Evolutionary conservation across 192 early-diverging fungal genomes (phyloP), one percentile per base, ranked within the genome.

Genomic region (Backusella macrospora): DNA sequence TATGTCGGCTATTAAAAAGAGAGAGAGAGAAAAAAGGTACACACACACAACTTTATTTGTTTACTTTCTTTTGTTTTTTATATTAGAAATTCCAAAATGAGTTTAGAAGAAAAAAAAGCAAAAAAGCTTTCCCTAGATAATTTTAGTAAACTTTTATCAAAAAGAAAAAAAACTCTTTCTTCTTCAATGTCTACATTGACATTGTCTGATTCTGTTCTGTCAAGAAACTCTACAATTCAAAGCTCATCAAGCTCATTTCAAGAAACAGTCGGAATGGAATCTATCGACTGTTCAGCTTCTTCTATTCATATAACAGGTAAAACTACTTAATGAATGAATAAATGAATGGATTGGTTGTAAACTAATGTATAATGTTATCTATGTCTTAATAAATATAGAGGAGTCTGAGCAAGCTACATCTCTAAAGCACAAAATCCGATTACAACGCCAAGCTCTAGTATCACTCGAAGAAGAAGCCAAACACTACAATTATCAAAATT

Each of bases 61-160:
- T 16, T 9, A 23, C 21, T 55, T 16, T 55, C 52, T 55, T 12
- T 55, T 12, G 12, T 16, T 55, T 21, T 21, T 12, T 6, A 23
- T 9, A 55, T 55, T 55, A 23, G 21, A 55, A 34, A 23, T 59
- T 59, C 52, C 52, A 59, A 59, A 59, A 59, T 59, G 52, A 59
- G 52, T 59, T 59, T 59, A 59, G 52, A 59, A 59, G 52, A 59
- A 59, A 59, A 59, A 59, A 59, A 59, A 59, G 10, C 8, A 55
- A 55, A 55, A 55, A 55, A 55, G 52, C 52, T 55, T 23, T 55
- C 52, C 52, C 52, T 55, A n/a, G 52, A 55, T 12, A 55, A 55
- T 55, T 55, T 55, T 23, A 12, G 52, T 55, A 55, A 55, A 55
- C 52, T 55, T 55, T 21, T 55, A 23, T 55, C 52, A 4, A 21